Conservation (phyloP, 2,329 filamentous ascomycete species). For the Scopulariopsis brevicaulis region DNA sequence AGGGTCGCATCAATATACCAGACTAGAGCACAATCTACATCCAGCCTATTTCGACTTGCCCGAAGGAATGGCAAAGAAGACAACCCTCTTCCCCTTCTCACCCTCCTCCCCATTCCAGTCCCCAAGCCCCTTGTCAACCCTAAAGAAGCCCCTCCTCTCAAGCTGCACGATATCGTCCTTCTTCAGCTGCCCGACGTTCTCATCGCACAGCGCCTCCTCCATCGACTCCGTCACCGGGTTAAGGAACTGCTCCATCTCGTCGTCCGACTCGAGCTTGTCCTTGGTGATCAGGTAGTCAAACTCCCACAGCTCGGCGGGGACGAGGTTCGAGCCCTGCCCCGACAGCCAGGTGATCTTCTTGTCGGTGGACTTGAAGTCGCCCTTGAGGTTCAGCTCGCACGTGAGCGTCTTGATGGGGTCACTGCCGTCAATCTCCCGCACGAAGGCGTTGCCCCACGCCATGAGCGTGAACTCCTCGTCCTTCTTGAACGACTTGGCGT, state of each 20-base stretch:
- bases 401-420: constrained; percentile 57
- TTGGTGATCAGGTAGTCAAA: constrained; percentile 66
- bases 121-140: constrained; percentile 58
- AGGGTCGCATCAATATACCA: not conserved
- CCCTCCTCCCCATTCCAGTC: constrained; percentile 38
- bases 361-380: constrained; percentile 88
- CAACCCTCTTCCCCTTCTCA: constrained; percentile 32
- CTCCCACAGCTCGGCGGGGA: constrained; percentile 50
- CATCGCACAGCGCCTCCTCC: constrained; percentile 67
- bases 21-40: not conserved
- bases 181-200: constrained; percentile 67
- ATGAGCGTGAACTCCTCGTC: constrained; percentile 92
- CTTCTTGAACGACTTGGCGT: constrained; percentile 68
- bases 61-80: constrained; percentile 47
- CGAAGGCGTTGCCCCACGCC: constrained; percentile 78
- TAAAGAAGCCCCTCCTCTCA: constrained; percentile 85
- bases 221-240: constrained; percentile 65
- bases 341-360: constrained; percentile 97
- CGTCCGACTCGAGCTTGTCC: constrained; percentile 83
- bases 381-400: constrained; percentile 79
- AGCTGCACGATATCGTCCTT: constrained; percentile 90
- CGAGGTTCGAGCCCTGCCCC: constrained; percentile 60
- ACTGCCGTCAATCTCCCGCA: constrained; percentile 32
- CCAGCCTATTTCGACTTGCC: constrained; percentile 34
- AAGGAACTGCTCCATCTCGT: constrained; percentile 73